Conservation (phyloP, 108 stramenopile species). For the Skeletonema costatum region DNA sequence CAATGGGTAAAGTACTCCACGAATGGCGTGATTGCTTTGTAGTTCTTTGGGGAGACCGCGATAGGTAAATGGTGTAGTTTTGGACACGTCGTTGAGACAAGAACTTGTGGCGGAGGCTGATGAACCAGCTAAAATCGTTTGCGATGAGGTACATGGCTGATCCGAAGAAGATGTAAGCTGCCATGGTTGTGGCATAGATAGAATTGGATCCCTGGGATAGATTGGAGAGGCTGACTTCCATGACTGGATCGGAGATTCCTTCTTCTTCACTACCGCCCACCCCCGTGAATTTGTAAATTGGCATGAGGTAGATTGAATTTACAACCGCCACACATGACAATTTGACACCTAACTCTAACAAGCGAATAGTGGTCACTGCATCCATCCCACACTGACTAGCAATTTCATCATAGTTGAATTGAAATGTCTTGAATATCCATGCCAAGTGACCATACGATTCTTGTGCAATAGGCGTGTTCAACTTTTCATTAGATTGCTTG, state of each 20-base stretch:
- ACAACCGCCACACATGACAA: conserved; percentile 50
- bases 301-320: conserved; percentile 55
- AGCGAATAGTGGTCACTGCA: conserved; percentile 52
- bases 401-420: conserved; percentile 56
- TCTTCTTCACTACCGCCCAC: not conserved
- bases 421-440: conserved; percentile 67
- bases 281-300: conserved; percentile 32
- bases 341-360: conserved; percentile 51
- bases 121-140: conserved; percentile 72
- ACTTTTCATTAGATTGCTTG: conserved; percentile 46
- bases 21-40: conserved; percentile 37
- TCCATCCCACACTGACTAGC: conserved; percentile 58
- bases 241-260: conserved; percentile 33
- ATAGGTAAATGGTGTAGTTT: conserved; percentile 55
- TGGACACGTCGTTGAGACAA: conserved; percentile 29
- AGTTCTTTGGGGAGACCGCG: conserved; percentile 44
- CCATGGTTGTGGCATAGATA: conserved; percentile 55
- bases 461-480: conserved; percentile 49
- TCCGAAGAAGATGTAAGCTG: conserved; percentile 69
- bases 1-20: conserved; percentile 55
- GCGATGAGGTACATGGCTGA: conserved; percentile 65
- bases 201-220: conserved; percentile 48
- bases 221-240: conserved; percentile 37
- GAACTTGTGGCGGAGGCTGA: conserved; percentile 47
- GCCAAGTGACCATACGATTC: conserved; percentile 50